Percentiles rank a stretch among this genome's conserved stretches.
phyloP scores from a whole-genome alignment of 345 rosid genomes.

The Limnanthes douglasii region DNA sequence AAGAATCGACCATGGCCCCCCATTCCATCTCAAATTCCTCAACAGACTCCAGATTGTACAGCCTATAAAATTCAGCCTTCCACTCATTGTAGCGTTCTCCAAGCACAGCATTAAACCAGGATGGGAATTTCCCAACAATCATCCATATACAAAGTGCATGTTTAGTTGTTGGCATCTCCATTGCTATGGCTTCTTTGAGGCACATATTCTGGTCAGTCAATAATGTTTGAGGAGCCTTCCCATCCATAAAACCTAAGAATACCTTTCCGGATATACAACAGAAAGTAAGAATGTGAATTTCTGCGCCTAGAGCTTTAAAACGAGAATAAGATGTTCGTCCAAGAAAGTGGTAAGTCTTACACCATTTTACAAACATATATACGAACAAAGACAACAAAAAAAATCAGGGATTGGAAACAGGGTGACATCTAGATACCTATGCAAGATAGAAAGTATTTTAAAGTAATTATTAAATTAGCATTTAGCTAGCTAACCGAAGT shows the following conservation, averaged over 20 bases:
- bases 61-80: constrained; percentile 81
- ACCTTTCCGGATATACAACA: constrained; percentile 31
- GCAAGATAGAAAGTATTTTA: too few species aligned
- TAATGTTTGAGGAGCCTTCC: constrained; percentile 84
- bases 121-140: constrained; percentile 86
- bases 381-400: constrained; percentile 1
- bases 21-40: constrained; percentile 88
- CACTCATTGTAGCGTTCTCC: constrained; percentile 91
- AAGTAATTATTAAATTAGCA: too few species aligned
- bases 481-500: too few species aligned
- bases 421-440: too few species aligned
- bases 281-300: constrained; percentile 10
- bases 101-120: constrained; percentile 88
- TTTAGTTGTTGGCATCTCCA: constrained; percentile 73
- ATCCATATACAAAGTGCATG: constrained; percentile 97
- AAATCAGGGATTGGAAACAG: background rate
- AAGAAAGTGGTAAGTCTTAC: too few species aligned
- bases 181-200: constrained; percentile 84
- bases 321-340: too few species aligned
- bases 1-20: constrained; percentile 79
- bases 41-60: constrained; percentile 63
- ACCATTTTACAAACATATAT: constrained; percentile 6
- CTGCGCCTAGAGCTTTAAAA: too few species aligned
- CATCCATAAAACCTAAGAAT: constrained; percentile 72
- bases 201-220: constrained; percentile 87